Evolutionary conservation across 345 rosid species (phyloP), one percentile per base, ranked within the genome.

Genomic region (Citrus maxima): DNA sequence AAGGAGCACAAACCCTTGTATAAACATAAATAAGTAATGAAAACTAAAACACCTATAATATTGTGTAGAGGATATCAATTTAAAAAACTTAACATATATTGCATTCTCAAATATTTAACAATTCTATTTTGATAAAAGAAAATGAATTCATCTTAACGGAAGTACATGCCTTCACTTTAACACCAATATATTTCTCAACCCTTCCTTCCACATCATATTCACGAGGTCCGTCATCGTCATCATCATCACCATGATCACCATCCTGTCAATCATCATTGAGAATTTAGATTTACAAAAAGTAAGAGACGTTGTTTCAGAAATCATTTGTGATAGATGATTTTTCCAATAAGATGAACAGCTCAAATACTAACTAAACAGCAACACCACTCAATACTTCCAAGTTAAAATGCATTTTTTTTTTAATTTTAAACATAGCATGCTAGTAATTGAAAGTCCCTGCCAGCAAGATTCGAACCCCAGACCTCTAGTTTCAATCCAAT

Each of bases 111-210:
- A 56, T 42, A n/a, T 38, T 71, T 59, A 13, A 34, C 73, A 64
- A 56, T 56, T 66, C 25, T 71, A 37, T 77, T 70, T 49, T 1
- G 3, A 7, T 42, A 28, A 60, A 75, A 46, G 67, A 16, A 70
- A 80, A 74, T 72, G 66, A 61, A 78, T 30, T 7, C 24, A 73
- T 54, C 68, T 21, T 58, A 30, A 30, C 10, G 30, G 75, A 46
- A 60, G 30, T 34, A 71, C 85, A 42, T 87, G 85, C 98, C 99
- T 96, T 96, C 81, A 96, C 99, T 94, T 87, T 96, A 78, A 96
- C 95, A 32, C 97, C 99, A 70, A 91, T 73, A 84, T 96, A 96
- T 75, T 96, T 96, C 88, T 91, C 99, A 79, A 96, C 91, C 78
- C 95, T 86, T 74, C 99, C 98, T 77, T 91, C 98, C 78, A 78